These are phyloP conservation scores for Fusarium newnesense DNA, from an alignment of 2,329 filamentous ascomycete species.

Conservation along the genomic window DNA sequence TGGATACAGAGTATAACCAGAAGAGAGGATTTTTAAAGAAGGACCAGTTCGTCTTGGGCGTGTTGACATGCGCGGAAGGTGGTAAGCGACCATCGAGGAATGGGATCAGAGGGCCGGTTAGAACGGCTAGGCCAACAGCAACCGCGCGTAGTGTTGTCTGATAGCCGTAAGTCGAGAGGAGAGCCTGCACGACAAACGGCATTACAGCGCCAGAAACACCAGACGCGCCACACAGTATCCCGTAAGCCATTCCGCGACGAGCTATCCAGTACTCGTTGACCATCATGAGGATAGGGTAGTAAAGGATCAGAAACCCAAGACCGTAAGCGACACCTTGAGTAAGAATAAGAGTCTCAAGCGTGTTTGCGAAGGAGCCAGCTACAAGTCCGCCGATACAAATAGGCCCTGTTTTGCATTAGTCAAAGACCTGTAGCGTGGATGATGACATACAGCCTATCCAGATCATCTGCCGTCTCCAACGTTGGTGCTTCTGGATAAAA, in stretches of 20 bases:
- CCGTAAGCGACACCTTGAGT: not conserved
- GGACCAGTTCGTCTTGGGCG: not conserved
- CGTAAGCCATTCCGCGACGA: not conserved
- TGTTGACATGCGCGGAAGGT: not conserved
- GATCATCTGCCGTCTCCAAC: not conserved
- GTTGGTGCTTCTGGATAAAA: not conserved
- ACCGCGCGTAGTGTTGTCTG: not conserved
- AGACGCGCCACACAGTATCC: not conserved
- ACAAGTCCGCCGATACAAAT: not conserved
- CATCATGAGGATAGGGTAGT: not conserved
- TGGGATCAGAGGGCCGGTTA: not conserved
- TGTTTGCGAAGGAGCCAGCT: not conserved
- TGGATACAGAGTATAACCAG: not conserved
- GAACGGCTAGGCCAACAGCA: too few relatives aligned
- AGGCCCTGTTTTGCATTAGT: not conserved
- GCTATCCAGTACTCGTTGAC: not conserved
- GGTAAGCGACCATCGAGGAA: not conserved
- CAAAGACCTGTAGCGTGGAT: too few relatives aligned
- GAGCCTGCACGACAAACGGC: not conserved
- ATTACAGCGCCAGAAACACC: not conserved
- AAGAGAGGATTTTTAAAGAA: not conserved
- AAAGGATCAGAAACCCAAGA: not conserved
- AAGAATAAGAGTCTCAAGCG: not conserved
- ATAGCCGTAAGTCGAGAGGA: not conserved
- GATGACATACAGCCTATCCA: not conserved